A percentile compares a stretch with the other conserved stretches of the same genome.
phyloP scores from a whole-genome alignment of 176 grass and related monocot genomes.

The Aechmea fasciata region DNA sequence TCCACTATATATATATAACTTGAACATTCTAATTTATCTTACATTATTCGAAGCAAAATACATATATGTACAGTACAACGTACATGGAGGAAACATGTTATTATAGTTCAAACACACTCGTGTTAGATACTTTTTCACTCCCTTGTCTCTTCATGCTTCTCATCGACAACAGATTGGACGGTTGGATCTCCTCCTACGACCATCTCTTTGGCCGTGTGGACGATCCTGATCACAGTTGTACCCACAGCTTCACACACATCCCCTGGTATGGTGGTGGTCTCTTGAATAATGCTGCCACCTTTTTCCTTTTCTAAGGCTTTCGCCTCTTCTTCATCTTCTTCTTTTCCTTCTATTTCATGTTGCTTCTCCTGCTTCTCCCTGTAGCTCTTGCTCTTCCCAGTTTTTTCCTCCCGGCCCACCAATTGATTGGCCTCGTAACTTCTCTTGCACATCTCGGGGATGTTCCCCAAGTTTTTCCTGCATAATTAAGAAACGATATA shows the following conservation, averaged over 20 bases:
- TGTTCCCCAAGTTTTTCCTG: not conserved
- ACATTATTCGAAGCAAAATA: slow-evolving; percentile 16
- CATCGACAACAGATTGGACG: not conserved
- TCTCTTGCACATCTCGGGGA: not conserved
- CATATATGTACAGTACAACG: slow-evolving; percentile 7
- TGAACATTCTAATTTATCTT: not conserved
- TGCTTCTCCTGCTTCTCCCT: not conserved
- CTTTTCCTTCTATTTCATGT: not conserved
- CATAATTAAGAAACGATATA: not conserved
- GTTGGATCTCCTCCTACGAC: slow-evolving; percentile 49
- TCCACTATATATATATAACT: too few species aligned
- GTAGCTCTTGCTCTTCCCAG: slow-evolving; percentile 13
- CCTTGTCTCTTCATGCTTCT: not conserved
- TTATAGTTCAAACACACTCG: not conserved
- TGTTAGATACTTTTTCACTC: slow-evolving; percentile 4
- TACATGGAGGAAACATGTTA: not conserved
- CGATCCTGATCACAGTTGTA: slow-evolving; percentile 43
- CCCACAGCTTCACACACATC: slow-evolving; percentile 55
- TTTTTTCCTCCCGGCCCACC: not conserved
- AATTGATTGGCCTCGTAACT: slow-evolving; percentile 1
- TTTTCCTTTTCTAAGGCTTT: not conserved
- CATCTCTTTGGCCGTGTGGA: slow-evolving; percentile 41
- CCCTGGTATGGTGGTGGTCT: slow-evolving; percentile 22
- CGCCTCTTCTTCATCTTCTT: slow-evolving; percentile 12
- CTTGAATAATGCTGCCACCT: not conserved